phyloP scores from a whole-genome alignment of 192 early-diverging fungal species.

The Rhizophagus sp. region DNA sequence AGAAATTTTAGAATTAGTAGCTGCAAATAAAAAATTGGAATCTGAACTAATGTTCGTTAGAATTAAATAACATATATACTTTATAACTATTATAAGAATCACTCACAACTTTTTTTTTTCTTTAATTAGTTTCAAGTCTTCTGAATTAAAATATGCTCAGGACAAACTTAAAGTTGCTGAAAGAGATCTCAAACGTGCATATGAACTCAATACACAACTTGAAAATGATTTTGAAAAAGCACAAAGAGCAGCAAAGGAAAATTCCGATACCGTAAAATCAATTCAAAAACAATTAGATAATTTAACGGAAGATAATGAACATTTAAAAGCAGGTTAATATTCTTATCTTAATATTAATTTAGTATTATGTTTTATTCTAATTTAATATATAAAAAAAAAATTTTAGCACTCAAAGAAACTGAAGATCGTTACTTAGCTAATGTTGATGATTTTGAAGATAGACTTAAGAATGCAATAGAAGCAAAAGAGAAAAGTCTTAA shows the following conservation, averaged over 20 bases:
- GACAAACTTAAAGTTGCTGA: conserved; percentile 32
- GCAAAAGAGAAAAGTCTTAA: conserved; percentile 37
- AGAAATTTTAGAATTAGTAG: conserved; percentile 36
- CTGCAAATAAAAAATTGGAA: conserved; percentile 33
- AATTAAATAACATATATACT: not conserved
- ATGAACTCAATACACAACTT: conserved; percentile 36
- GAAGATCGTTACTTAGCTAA: conserved; percentile 21
- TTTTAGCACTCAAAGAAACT: conserved; percentile 33
- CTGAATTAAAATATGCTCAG: conserved; percentile 26
- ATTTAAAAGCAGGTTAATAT: conserved; percentile 27
- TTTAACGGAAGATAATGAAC: conserved; percentile 24
- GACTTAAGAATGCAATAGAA: conserved; percentile 39
- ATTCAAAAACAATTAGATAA: conserved; percentile 24
- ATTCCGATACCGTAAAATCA: conserved; percentile 12
- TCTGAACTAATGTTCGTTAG: conserved; percentile 32
- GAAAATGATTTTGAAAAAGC: conserved; percentile 31
- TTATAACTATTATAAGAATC: not conserved
- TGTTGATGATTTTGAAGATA: conserved; percentile 36
- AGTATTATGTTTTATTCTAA: not conserved
- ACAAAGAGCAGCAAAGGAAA: conserved; percentile 16
- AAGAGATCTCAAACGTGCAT: conserved; percentile 35
- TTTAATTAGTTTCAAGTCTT: conserved; percentile 28
- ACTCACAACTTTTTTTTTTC: not conserved
- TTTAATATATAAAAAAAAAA: conserved; percentile 1
- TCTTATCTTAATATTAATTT: not conserved